Evolutionary conservation across 768 basidiomycete genomes (phyloP).

Genomic region (Zangia roseola): DNA sequence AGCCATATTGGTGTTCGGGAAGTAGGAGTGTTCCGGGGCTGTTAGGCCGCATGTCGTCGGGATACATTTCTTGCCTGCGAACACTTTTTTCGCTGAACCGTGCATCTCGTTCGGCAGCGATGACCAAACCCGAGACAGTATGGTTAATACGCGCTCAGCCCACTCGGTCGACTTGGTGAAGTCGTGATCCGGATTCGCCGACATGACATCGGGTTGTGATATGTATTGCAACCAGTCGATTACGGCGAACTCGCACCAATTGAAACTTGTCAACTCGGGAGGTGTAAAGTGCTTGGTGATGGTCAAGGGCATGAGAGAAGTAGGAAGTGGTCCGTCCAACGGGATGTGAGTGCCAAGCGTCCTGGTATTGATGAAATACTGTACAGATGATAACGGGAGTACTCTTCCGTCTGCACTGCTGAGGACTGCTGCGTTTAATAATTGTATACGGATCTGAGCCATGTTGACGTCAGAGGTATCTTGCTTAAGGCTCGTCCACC

Average conservation of each 20-base stretch:
- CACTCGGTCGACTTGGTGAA: constrained; percentile 65
- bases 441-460: constrained; percentile 49
- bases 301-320: constrained; percentile 64
- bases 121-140: constrained; percentile 72
- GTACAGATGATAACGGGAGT: constrained; percentile 66
- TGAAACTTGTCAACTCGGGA: constrained; percentile 57
- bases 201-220: constrained; percentile 43
- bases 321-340: constrained; percentile 73
- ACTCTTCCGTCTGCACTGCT: constrained; percentile 49
- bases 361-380: constrained; percentile 68
- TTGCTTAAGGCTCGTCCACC: constrained; percentile 65
- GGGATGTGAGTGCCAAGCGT: constrained; percentile 59
- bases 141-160: constrained; percentile 74
- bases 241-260: constrained; percentile 77
- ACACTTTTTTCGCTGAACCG: constrained; percentile 38
- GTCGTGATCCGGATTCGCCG: constrained; percentile 51
- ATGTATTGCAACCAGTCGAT: constrained; percentile 75
- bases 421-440: constrained; percentile 73
- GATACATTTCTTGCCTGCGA: constrained; percentile 47
- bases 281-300: constrained; percentile 61
- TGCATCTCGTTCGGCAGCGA: constrained; percentile 51
- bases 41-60: constrained; percentile 63
- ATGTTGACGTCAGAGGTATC: constrained; percentile 37
- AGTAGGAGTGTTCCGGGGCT: constrained; percentile 72
- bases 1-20: constrained; percentile 73